Evolutionary conservation across 2,329 filamentous ascomycete genomes (phyloP).

Genomic region (Apiospora hydei): DNA sequence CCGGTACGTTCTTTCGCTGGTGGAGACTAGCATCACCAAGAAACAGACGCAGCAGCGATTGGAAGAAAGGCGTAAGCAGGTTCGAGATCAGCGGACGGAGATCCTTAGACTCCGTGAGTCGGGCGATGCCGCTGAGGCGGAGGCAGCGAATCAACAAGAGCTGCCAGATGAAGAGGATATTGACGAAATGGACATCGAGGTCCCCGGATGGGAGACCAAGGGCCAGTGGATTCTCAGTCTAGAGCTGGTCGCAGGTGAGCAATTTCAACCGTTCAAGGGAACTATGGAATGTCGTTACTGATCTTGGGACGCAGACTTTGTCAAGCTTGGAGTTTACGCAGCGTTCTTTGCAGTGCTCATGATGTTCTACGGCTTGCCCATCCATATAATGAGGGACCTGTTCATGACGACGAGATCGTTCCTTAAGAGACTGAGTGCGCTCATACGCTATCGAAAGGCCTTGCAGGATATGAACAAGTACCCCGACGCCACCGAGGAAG

Average conservation of each 20-base stretch:
- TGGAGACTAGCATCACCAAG: constrained; percentile 78
- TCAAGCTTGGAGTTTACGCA: constrained; percentile 89
- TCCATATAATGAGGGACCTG: constrained; percentile 95
- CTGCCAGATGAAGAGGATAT: constrained; percentile 76
- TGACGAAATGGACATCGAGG: constrained; percentile 93
- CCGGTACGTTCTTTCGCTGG: constrained; percentile 80
- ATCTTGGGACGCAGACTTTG: constrained; percentile 68
- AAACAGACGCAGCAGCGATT: constrained; percentile 76
- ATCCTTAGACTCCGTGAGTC: constrained; percentile 57
- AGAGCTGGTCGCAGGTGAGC: constrained; percentile 80
- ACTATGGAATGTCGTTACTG: not conserved
- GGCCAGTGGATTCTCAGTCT: constrained; percentile 90
- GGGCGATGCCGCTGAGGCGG: constrained; percentile 54
- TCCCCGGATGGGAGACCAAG: constrained; percentile 96
- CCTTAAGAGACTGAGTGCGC: constrained; percentile 85
- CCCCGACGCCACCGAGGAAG: constrained; percentile 86
- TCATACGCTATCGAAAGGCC: constrained; percentile 88
- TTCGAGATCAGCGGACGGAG: constrained; percentile 64
- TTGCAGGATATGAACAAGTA: constrained; percentile 95
- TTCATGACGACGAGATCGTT: constrained; percentile 95
- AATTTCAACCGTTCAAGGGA: not conserved
- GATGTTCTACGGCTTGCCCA: constrained; percentile 92
- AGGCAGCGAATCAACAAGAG: constrained; percentile 55
- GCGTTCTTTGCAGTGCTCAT: constrained; percentile 94
- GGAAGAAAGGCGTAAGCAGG: constrained; percentile 71